Evolutionary conservation across 1,284 basidiomycete genomes (phyloP), one percentile per base, ranked within the genome.

Genomic region (Sporisorium exsertum): DNA sequence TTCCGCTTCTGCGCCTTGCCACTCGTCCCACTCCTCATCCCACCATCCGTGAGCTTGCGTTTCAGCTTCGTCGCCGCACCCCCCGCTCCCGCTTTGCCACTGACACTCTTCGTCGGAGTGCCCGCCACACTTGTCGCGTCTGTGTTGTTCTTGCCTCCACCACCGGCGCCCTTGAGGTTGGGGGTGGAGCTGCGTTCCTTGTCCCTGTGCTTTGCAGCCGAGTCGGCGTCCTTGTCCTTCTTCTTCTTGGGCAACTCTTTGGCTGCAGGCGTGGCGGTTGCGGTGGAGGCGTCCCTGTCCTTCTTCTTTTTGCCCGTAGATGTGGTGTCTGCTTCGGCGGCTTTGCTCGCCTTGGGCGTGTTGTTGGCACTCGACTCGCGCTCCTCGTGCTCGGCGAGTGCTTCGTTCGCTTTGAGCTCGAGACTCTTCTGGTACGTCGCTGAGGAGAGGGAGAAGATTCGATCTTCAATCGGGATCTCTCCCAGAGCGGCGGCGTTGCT

Each of bases 401-500:
- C 70, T 54, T 83, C 82, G 22, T 73, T 81, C 6, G 75, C 67
- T 47, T 82, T 85, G 16, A 83, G 59, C 55, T 82, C 80, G 3
- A 85, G 55, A 52, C 78, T 81, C 49, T 80, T 78, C 20, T 69
- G 65, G 47, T 84, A 83, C 2, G 83, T 85, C 7, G 82, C 74
- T 15, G 71, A 76, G 26, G 76, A 79, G 13, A 77, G 49, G 42
- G 74, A 78, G 27, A 85, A 85, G 64, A 84, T 78, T 0, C 83
- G 52, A 62, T 85, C 82, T 16, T 85, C 83, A 10, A 64, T 12
- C 5, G 79, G 67, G 0, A 81, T 67, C 6, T 81, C 77, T 4
- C 33, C 58, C 2, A 55, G 42, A 3, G 50, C 29, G 0, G 56
- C 62, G 2, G 26, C 22, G 26, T 53, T 64, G 47, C 32, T 55